Percentiles rank a stretch among this genome's conserved stretches.
phyloP scores from a whole-genome alignment of 2,329 filamentous ascomycete genomes.

The Lachnum nothofagi region DNA sequence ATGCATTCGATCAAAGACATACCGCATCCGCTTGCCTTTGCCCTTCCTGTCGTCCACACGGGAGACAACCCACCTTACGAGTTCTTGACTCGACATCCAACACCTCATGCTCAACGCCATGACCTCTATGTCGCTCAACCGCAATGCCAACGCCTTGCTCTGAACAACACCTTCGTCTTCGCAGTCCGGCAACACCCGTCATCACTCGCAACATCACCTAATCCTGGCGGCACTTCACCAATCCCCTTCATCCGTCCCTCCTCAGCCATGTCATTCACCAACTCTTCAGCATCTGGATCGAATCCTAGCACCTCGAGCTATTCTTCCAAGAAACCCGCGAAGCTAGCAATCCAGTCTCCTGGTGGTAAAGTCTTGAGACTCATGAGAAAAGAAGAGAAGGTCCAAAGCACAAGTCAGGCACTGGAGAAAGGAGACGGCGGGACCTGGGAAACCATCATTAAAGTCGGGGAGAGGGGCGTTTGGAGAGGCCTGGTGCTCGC shows the following conservation, averaged over 20 bases:
- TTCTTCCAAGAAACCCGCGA: constrained; percentile 76
- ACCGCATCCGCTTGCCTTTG: constrained; percentile 82
- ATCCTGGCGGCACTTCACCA: constrained; percentile 40
- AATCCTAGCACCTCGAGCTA: constrained; percentile 51
- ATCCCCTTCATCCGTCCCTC: constrained; percentile 57
- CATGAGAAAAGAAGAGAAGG: constrained; percentile 70
- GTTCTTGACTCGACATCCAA: constrained; percentile 88
- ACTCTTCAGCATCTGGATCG: constrained; percentile 52
- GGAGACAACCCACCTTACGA: constrained; percentile 93
- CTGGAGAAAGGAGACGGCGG: constrained; percentile 66
- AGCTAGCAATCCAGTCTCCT: constrained; percentile 89
- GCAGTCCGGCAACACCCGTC: constrained; percentile 89
- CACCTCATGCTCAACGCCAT: constrained; percentile 93
- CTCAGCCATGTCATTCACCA: constrained; percentile 61
- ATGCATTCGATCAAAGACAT: constrained; percentile 99
- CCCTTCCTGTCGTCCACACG: constrained; percentile 82
- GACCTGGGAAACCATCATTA: constrained; percentile 86
- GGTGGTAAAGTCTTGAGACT: constrained; percentile 89
- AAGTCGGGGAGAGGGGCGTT: constrained; percentile 74
- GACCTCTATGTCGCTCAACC: constrained; percentile 96
- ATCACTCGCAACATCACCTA: constrained; percentile 41
- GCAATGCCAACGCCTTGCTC: constrained; percentile 78
- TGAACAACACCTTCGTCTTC: constrained; percentile 98
- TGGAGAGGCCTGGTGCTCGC: constrained; percentile 80
- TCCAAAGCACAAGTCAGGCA: constrained; percentile 29